A percentile compares a stretch with the other conserved stretches of the same genome.
These are phyloP conservation scores for Podospora pseudocomata DNA, from an alignment of 495 filamentous ascomycete species.

Conservation along the genomic window DNA sequence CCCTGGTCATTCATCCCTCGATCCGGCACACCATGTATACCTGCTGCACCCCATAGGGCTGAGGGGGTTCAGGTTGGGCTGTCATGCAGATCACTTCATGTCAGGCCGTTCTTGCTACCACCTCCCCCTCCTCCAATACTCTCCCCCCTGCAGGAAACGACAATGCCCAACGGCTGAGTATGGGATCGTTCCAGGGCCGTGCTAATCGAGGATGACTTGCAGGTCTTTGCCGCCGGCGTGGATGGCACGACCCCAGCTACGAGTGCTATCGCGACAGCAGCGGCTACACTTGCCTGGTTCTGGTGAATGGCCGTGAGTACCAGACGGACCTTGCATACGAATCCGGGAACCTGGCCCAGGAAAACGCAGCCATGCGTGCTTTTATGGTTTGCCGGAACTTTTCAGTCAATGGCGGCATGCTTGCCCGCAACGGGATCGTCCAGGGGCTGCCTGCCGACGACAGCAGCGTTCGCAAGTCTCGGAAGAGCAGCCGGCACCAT, in stretches of 20 bases:
- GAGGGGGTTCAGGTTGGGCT: conserved; percentile 41
- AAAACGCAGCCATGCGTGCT: conserved; percentile 93
- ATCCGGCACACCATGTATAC: conserved; percentile 17
- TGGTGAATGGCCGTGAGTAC: conserved; percentile 96
- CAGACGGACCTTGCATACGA: conserved; percentile 82
- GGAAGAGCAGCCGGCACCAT: conserved; percentile 44
- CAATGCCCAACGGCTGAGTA: conserved; percentile 22
- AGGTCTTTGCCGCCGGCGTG: conserved; percentile 95
- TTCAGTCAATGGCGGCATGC: conserved; percentile 95
- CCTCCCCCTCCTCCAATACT: conserved; percentile 2
- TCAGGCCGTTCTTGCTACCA: conserved; percentile 34
- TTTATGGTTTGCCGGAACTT: conserved; percentile 99
- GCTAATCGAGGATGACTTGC: conserved; percentile 45
- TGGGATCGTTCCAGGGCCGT: conserved; percentile 21
- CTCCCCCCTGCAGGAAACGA: conserved; percentile 2
- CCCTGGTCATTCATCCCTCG: conserved; percentile 16
- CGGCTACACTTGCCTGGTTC: conserved; percentile 85
- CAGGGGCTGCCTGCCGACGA: conserved; percentile 77
- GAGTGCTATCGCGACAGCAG: conserved; percentile 66
- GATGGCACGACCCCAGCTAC: conserved; percentile 91
- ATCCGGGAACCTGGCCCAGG: conserved; percentile 76
- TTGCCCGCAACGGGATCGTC: conserved; percentile 72
- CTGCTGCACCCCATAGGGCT: conserved; percentile 30
- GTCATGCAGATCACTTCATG: conserved; percentile 44
- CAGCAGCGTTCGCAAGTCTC: conserved; percentile 40